A percentile compares a stretch with the other conserved stretches of the same genome.
Conservation (phyloP, 2,329 filamentous ascomycete genomes). For the Botryotinia narcissicola region DNA sequence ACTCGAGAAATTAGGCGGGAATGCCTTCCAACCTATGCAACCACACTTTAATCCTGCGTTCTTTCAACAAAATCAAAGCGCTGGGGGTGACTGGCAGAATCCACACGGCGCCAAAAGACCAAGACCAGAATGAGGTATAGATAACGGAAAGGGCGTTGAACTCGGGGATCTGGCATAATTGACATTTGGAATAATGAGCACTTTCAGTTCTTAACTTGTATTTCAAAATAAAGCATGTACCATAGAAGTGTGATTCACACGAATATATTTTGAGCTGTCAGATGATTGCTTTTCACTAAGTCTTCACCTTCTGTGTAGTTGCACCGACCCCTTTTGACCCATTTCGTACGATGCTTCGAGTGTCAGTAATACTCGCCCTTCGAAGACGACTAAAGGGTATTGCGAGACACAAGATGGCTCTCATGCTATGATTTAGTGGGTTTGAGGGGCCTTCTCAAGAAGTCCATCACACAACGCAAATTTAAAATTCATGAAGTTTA, state of each 20-base stretch:
- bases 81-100: slow-evolving; percentile 65
- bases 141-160: slow-evolving; percentile 16
- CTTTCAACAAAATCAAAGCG: slow-evolving; percentile 55
- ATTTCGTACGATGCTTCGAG: background rate
- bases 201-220: slow-evolving; percentile 19
- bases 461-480: background rate
- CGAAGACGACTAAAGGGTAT: background rate
- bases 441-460: background rate
- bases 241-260: slow-evolving; percentile 14
- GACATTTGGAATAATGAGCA: slow-evolving; percentile 20
- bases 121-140: slow-evolving; percentile 56
- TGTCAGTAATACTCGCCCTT: background rate
- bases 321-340: background rate
- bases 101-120: slow-evolving; percentile 79
- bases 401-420: background rate
- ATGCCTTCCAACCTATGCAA: slow-evolving; percentile 65
- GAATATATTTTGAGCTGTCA: slow-evolving; percentile 13
- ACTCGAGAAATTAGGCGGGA: slow-evolving; percentile 36
- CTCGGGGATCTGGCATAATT: slow-evolving; percentile 8
- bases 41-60: slow-evolving; percentile 72
- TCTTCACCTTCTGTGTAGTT: background rate
- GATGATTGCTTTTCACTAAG: background rate
- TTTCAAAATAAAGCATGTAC: slow-evolving; percentile 21
- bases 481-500: background rate
- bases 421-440: background rate